phyloP scores from a whole-genome alignment of 352 stramenopile species.

The Pythium folliculosum region DNA sequence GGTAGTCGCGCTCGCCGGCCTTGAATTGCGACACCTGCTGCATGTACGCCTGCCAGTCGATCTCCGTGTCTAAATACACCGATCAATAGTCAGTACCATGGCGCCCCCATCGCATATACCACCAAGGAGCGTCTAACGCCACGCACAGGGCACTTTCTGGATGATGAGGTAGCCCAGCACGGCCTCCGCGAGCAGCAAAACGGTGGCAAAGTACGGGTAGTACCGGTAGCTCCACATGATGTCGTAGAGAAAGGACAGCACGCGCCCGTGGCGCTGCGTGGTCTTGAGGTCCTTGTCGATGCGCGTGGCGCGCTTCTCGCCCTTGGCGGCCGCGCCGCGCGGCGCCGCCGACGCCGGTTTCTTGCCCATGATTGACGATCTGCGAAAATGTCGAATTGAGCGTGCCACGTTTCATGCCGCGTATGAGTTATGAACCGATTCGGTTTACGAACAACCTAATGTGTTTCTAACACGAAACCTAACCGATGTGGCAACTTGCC shows the following conservation, averaged over 20 bases:
- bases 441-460: neutral
- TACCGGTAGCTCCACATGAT: slow-evolving; percentile 89
- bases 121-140: neutral
- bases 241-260: slow-evolving; percentile 80
- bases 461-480: neutral
- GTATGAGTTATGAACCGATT: neutral
- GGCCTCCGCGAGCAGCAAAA: slow-evolving; percentile 59
- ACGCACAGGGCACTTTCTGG: slow-evolving; percentile 72
- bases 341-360: neutral
- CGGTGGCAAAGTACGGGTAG: slow-evolving; percentile 63
- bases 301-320: slow-evolving; percentile 61
- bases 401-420: slow-evolving; percentile 19
- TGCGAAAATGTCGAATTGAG: slow-evolving; percentile 1
- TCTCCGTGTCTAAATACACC: slow-evolving; percentile 93
- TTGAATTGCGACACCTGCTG: slow-evolving; percentile 95
- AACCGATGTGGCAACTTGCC: neutral
- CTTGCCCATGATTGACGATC: slow-evolving; percentile 16
- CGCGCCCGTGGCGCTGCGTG: slow-evolving; percentile 58
- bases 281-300: slow-evolving; percentile 90
- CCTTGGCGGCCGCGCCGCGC: neutral
- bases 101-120: too few species aligned
- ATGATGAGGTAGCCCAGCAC: slow-evolving; percentile 78
- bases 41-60: slow-evolving; percentile 99
- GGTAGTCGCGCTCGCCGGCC: slow-evolving; percentile 95
- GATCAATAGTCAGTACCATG: neutral